Percentiles rank a stretch among this genome's conserved stretches.
phyloP scores from a whole-genome alignment of 495 filamentous ascomycete genomes.

The Tricharina praecox region DNA sequence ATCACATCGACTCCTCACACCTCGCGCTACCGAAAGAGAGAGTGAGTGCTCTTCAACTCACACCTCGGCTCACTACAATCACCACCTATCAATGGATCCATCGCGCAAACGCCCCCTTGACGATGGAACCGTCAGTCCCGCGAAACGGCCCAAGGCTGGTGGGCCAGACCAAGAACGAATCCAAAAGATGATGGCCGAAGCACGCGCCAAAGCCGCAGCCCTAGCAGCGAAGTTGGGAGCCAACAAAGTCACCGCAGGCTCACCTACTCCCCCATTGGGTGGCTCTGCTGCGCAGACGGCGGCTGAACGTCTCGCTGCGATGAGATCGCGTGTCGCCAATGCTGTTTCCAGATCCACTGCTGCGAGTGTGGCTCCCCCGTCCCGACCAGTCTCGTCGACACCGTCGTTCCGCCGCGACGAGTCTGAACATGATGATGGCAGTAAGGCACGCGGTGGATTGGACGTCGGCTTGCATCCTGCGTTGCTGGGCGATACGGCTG shows the following conservation, averaged over 20 bases:
- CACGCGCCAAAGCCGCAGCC: constrained; percentile 43
- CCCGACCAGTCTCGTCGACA: constrained; percentile 11
- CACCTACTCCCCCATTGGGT: constrained; percentile 31
- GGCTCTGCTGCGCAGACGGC: constrained; percentile 28
- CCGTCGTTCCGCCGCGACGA: constrained; percentile 19
- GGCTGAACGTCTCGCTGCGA: constrained; percentile 42
- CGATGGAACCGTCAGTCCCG: constrained; percentile 2
- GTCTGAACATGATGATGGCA: constrained; percentile 19
- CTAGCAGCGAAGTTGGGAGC: constrained; percentile 39
- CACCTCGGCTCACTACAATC: no score
- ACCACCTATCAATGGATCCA: constrained; percentile 4
- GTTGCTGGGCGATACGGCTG: constrained; percentile 53
- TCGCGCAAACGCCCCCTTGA: constrained; percentile 1
- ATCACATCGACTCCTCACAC: no score
- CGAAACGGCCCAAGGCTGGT: constrained; percentile 22
- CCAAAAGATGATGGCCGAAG: constrained; percentile 45
- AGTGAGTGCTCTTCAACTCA: no score
- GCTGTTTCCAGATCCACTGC: constrained; percentile 44
- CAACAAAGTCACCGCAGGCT: constrained; percentile 30
- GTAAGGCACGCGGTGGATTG: constrained; percentile 50
- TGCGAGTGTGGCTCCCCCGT: constrained; percentile 23
- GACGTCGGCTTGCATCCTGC: constrained; percentile 84
- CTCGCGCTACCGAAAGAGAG: no score
- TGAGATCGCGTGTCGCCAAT: constrained; percentile 70
- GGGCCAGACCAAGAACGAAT: constrained; percentile 37